phyloP scores from a whole-genome alignment of 1,139 yeast species.

The Lodderomyces theae region DNA sequence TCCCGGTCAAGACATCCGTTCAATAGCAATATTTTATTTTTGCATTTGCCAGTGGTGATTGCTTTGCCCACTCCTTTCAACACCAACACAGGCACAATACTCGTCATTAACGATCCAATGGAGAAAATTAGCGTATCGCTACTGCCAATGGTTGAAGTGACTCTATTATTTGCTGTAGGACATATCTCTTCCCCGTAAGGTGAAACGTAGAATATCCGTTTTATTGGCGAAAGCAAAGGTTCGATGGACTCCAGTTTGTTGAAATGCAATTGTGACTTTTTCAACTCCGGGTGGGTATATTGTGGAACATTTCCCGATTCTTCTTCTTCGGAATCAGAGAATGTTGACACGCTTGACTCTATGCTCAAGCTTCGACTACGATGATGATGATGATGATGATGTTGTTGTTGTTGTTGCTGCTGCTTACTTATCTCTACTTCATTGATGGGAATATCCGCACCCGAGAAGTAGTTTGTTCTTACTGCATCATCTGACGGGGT shows the following conservation, averaged over 20 bases:
- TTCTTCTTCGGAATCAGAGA: conserved; percentile 26
- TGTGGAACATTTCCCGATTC: conserved; percentile 65
- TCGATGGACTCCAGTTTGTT: conserved; percentile 50
- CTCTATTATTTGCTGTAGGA: conserved; percentile 72
- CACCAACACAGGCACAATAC: conserved; percentile 73
- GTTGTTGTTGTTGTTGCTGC: neutral
- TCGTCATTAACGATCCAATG: conserved; percentile 86
- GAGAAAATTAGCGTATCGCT: conserved; percentile 68
- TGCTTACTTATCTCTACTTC: conserved; percentile 14
- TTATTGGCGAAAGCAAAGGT: conserved; percentile 74
- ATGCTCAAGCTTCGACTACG: conserved; percentile 5
- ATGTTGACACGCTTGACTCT: conserved; percentile 2
- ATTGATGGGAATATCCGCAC: conserved; percentile 14
- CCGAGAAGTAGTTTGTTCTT: conserved; percentile 16
- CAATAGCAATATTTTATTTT: conserved; percentile 54
- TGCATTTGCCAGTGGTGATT: conserved; percentile 33
- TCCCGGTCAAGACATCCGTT: conserved; percentile 79
- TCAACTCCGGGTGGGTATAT: conserved; percentile 76
- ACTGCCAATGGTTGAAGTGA: conserved; percentile 47
- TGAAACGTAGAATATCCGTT: conserved; percentile 73
- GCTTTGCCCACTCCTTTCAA: conserved; percentile 72
- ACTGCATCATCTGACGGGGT: conserved; percentile 26
- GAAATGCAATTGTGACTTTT: conserved; percentile 71
- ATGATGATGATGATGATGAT: too few species aligned
- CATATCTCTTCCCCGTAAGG: conserved; percentile 87